Evolutionary conservation across 2,329 filamentous ascomycete species (phyloP).

Genomic region (Catunica adiposa): DNA sequence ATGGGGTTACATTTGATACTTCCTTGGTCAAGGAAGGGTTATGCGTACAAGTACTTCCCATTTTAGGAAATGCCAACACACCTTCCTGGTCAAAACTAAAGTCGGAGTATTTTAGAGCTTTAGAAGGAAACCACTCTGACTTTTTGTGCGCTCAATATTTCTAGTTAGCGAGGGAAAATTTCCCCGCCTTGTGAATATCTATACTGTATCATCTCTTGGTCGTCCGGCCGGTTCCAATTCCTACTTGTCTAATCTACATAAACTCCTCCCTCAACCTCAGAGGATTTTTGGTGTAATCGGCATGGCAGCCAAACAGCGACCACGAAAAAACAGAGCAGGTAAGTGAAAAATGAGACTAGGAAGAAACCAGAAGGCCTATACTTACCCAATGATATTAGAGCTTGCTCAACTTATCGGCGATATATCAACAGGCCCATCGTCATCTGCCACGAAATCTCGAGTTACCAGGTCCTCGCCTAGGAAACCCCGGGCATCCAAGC

Average conservation of each 20-base stretch:
- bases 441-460: not conserved
- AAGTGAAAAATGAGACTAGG: not conserved
- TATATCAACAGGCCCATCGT: not conserved
- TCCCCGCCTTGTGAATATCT: too few species aligned
- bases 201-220: too few species aligned
- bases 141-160: too few species aligned
- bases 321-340: slow-evolving; percentile 9
- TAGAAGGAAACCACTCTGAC: too few species aligned
- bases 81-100: too few species aligned
- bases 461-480: not conserved
- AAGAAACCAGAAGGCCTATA: not conserved
- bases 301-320: slow-evolving; percentile 10
- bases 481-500: not conserved
- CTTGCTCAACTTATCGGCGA: not conserved
- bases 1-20: too few species aligned
- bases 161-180: too few species aligned
- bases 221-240: too few species aligned
- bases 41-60: not conserved
- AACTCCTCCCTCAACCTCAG: too few species aligned
- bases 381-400: not conserved
- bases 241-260: too few species aligned
- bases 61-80: not conserved
- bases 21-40: not conserved
- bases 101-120: too few species aligned
- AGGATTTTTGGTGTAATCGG: not conserved